Evolutionary conservation across 1,284 basidiomycete species (phyloP).

Genomic region (Malassezia furfur): DNA sequence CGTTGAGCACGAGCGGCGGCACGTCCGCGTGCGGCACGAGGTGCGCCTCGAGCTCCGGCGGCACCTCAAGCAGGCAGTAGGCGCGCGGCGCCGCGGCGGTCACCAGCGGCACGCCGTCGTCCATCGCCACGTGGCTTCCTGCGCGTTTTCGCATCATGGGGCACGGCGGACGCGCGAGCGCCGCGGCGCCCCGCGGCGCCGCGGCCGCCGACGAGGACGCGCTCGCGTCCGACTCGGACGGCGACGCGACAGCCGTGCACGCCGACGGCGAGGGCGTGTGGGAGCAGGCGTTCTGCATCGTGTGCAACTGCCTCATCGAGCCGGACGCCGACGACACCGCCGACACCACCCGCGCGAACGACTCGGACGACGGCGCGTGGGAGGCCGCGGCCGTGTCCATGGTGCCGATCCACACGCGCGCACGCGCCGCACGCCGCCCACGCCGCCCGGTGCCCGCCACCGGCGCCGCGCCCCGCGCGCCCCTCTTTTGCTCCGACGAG

Average conservation of each 20-base stretch:
- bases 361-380: constrained; percentile 5
- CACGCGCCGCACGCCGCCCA: neutral
- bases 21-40: constrained; percentile 16
- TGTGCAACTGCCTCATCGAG: constrained; percentile 18
- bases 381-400: constrained; percentile 10
- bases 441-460: neutral
- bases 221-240: neutral
- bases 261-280: constrained; percentile 17
- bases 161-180: neutral
- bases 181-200: too few relatives aligned
- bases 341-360: neutral
- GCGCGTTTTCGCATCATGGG: neutral
- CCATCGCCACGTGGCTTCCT: neutral
- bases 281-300: constrained; percentile 16
- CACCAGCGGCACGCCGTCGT: constrained; percentile 3
- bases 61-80: constrained; percentile 29
- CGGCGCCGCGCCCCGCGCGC: neutral
- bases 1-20: constrained; percentile 33
- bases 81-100: constrained; percentile 5
- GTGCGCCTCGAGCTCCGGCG: constrained; percentile 25
- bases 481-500: constrained; percentile 12
- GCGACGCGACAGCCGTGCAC: constrained; percentile 2
- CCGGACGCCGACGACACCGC: neutral
- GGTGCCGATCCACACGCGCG: neutral
- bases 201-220: too few relatives aligned